Base-by-base conservation (phyloP, 345 rosid species). In the Linum trigynum region DNA sequence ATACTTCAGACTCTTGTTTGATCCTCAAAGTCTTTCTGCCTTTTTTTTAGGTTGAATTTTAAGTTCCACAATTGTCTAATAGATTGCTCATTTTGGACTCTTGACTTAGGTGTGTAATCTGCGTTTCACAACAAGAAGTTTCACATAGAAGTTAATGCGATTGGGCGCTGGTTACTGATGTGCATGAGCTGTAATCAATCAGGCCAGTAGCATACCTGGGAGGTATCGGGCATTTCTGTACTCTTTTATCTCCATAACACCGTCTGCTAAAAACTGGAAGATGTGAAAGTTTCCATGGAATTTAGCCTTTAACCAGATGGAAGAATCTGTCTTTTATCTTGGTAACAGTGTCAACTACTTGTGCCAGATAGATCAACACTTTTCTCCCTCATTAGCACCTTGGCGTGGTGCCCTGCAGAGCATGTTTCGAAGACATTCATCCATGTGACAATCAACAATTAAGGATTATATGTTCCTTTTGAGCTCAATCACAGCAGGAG, bases 81-180 rank as follows among this genome's bases (percentile, higher is more conserved):
- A 12, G 65, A 57, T 57, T 70, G 40, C 69, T 69, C 65, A 62
- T 17, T 64, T 68, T 74, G 50, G 58, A 50, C 39, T 62, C 39
- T 64, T 61, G 65, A 32, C 65, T 62, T 62, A 66, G 67, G 15
- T 36, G 62, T 50, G 39, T 55, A 58, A 59, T 65, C 59, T 61
- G 50, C 42, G 53, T 58, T 5, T 39, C 14, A 10, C 14, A 15
- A 48, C 53, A 10, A 23, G 69, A 63, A 58, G 53, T 63, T 8
- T 23, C 38, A 37, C 17, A 50, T 57, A 57, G 61, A 68, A 48
- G 66, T 16, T 67, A 10, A 58, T 61, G 40, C 35, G 41, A 39
- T 56, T 41, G 55, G 38, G 42, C 65, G 65, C 43, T 23, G 32
- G 32, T 23, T 64, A 17, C 65, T 64, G 38, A 61, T 7, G 57